These are phyloP conservation scores for Nectriaceae sp. DNA, from an alignment of 2,329 filamentous ascomycete genomes.

Conservation along the genomic window DNA sequence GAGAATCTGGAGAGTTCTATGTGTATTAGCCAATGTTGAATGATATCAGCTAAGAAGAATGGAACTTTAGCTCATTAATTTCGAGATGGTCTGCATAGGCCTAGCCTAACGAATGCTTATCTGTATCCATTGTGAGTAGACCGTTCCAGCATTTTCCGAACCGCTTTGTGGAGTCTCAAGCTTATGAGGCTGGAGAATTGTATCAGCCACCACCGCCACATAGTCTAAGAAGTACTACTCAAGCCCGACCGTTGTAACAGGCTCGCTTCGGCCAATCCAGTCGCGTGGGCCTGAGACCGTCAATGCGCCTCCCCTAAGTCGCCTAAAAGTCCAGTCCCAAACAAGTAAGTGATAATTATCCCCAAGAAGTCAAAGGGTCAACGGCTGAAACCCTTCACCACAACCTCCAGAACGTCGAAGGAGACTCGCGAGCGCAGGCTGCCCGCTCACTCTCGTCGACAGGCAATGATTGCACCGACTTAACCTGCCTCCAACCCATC, in stretches of 20 bases:
- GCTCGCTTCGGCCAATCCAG: slow-evolving; percentile 4
- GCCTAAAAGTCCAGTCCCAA: slow-evolving; percentile 19
- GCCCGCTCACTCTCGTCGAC: slow-evolving; percentile 1
- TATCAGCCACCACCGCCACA: slow-evolving; percentile 1
- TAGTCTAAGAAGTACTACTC: neutral
- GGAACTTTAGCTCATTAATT: too few species aligned
- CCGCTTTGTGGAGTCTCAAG: too few species aligned
- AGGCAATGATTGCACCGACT: slow-evolving; percentile 18
- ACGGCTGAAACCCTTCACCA: neutral
- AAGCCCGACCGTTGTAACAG: neutral
- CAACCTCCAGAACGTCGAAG: neutral
- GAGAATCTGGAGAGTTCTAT: slow-evolving; percentile 11
- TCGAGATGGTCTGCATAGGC: too few species aligned
- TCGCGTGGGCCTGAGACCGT: slow-evolving; percentile 13
- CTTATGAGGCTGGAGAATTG: neutral
- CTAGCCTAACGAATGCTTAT: too few species aligned
- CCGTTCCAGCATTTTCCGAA: too few species aligned
- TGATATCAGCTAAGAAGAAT: too few species aligned
- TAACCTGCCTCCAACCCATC: slow-evolving; percentile 3
- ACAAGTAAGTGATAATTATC: slow-evolving; percentile 18
- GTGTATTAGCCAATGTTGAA: neutral
- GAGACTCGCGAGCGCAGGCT: neutral
- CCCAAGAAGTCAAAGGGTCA: slow-evolving; percentile 2
- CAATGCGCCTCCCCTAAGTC: slow-evolving; percentile 17
- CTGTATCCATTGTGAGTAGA: too few species aligned